Evolutionary conservation across 129 eudicot species (phyloP).

Genomic region (Calendula officinalis): DNA sequence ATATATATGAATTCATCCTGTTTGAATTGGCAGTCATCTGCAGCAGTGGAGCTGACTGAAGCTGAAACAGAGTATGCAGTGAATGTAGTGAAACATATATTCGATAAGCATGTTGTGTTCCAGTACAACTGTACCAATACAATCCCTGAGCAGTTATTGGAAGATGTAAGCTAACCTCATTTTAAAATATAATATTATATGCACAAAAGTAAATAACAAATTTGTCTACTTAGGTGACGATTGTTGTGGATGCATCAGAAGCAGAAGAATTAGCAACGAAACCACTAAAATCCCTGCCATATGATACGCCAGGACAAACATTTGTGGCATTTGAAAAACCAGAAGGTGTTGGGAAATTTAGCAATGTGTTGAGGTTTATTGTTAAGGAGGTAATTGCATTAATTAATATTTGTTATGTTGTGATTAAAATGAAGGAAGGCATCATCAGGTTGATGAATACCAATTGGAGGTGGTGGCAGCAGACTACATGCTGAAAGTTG

Average conservation of each 20-base stretch:
- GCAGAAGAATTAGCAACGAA: constrained; percentile 74
- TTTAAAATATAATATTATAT: too few species aligned
- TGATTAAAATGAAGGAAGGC: neutral
- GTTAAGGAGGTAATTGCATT: constrained; percentile 65
- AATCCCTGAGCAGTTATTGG: neutral
- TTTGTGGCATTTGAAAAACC: constrained; percentile 89
- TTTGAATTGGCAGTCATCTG: constrained; percentile 63
- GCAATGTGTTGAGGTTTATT: constrained; percentile 65
- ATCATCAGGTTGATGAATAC: constrained; percentile 74
- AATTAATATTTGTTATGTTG: too few species aligned
- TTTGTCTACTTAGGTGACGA: constrained; percentile 49
- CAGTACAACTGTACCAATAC: constrained; percentile 44
- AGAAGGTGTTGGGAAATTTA: constrained; percentile 77
- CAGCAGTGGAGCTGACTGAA: constrained; percentile 92
- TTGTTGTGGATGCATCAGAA: constrained; percentile 86
- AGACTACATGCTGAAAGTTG: constrained; percentile 82
- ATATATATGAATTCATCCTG: neutral
- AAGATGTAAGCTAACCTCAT: constrained; percentile 58
- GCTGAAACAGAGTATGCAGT: constrained; percentile 96
- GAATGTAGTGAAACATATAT: constrained; percentile 84
- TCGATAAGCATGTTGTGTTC: constrained; percentile 70
- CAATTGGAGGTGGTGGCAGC: constrained; percentile 87
- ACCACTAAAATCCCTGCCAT: constrained; percentile 71
- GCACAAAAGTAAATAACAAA: neutral
- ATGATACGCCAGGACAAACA: constrained; percentile 83